Conservation (phyloP, 2,329 filamentous ascomycete genomes). For the Aspergillus pseudonomiae region DNA sequence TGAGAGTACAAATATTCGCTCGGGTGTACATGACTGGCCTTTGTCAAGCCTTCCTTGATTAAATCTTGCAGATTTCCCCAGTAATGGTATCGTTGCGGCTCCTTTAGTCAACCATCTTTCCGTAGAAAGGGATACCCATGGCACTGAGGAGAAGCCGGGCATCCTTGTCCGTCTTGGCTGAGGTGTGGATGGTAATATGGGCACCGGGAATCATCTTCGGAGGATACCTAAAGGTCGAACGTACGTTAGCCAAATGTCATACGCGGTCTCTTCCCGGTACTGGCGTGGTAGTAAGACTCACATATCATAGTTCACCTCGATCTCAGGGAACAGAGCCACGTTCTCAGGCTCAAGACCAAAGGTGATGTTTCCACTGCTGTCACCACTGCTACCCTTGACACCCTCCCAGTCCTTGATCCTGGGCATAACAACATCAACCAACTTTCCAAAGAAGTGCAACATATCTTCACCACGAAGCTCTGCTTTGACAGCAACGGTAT, state of each 20-base stretch:
- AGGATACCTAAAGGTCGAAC: slow-evolving; percentile 54
- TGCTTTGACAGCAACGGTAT: slow-evolving; percentile 71
- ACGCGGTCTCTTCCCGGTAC: background rate
- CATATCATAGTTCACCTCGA: slow-evolving; percentile 91
- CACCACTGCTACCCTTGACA: slow-evolving; percentile 74
- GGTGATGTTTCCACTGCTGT: slow-evolving; percentile 82
- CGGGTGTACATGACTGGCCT: background rate
- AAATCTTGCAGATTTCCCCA: background rate
- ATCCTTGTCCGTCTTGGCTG: slow-evolving; percentile 81
- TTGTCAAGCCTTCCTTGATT: background rate
- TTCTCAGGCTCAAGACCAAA: slow-evolving; percentile 78
- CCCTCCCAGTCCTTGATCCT: slow-evolving; percentile 96
- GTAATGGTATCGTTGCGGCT: background rate
- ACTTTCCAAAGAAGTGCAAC: slow-evolving; percentile 87
- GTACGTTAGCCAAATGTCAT: background rate
- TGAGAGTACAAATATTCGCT: background rate
- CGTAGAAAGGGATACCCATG: slow-evolving; percentile 79
- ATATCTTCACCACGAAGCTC: slow-evolving; percentile 79
- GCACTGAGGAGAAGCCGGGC: slow-evolving; percentile 74
- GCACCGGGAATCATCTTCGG: slow-evolving; percentile 81
- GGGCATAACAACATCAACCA: slow-evolving; percentile 86
- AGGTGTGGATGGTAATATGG: slow-evolving; percentile 81
- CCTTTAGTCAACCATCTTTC: slow-evolving; percentile 63
- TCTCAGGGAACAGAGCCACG: slow-evolving; percentile 85
- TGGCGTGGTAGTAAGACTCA: slow-evolving; percentile 52